Evolutionary conservation across 1,284 basidiomycete species (phyloP).

Genomic region (Golubevia sp.): DNA sequence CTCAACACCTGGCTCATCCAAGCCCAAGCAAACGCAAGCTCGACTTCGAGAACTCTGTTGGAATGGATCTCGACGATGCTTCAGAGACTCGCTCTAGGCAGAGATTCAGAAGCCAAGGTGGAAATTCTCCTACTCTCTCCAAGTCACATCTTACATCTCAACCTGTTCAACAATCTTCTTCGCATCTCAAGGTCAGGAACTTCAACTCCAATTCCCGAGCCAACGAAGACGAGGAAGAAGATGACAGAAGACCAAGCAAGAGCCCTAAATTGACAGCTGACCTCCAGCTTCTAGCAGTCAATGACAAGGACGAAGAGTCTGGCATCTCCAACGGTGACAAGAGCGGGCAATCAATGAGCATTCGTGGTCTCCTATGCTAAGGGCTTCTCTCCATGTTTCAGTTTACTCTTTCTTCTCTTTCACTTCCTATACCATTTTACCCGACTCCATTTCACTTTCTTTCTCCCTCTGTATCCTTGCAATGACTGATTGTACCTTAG

Average conservation of each 20-base stretch:
- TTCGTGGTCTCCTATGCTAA: not conserved
- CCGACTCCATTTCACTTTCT: too few species aligned
- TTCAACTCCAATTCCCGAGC: not conserved
- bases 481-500: too few species aligned
- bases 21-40: not conserved
- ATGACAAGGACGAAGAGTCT: not conserved
- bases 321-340: not conserved
- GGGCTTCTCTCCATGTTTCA: not conserved
- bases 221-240: not conserved
- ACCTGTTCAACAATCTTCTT: not conserved
- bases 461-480: too few species aligned
- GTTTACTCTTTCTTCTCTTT: too few species aligned
- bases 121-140: not conserved
- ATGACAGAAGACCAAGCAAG: not conserved
- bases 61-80: not conserved
- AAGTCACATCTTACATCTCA: not conserved
- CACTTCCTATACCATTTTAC: too few species aligned
- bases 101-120: not conserved
- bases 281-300: not conserved
- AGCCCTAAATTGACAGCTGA: not conserved
- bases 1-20: not conserved
- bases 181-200: not conserved
- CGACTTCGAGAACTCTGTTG: not conserved
- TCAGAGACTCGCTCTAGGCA: not conserved
- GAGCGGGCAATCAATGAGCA: not conserved